Percentiles rank a stretch among this genome's conserved stretches.
These are phyloP conservation scores for Monosporascus cannonballus DNA, from an alignment of 2,329 filamentous ascomycete genomes.

Conservation along the genomic window DNA sequence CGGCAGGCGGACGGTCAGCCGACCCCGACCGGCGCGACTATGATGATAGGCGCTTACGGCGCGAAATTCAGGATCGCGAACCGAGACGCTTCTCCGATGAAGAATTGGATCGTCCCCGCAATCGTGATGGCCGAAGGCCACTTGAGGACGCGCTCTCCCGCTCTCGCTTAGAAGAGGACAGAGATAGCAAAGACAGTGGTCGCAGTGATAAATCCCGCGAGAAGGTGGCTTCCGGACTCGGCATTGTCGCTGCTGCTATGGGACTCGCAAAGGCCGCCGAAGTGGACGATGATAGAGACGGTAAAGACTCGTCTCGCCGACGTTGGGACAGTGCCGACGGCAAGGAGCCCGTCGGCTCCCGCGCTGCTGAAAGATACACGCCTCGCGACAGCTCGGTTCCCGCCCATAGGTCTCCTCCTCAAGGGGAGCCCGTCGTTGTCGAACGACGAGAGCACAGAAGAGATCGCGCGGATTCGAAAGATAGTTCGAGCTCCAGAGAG, in stretches of 20 bases:
- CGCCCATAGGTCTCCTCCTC: constrained; percentile 17
- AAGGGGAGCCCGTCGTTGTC: constrained; percentile 14
- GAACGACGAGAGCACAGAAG: constrained; percentile 20
- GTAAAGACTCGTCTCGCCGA: constrained; percentile 23
- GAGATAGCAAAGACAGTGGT: constrained; percentile 22
- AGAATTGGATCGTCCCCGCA: constrained; percentile 17
- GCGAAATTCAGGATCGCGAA: constrained; percentile 25
- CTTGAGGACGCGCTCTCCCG: constrained; percentile 13
- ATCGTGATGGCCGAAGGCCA: constrained; percentile 14
- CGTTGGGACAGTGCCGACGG: constrained; percentile 20
- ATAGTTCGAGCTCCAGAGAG: constrained; percentile 13
- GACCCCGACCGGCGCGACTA: constrained; percentile 25
- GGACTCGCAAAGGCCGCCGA: constrained; percentile 33
- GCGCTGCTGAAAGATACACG: constrained; percentile 21
- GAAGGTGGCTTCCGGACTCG: constrained; percentile 41
- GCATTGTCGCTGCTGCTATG: constrained; percentile 42
- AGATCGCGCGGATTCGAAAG: constrained; percentile 14
- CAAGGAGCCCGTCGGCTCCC: constrained; percentile 13
- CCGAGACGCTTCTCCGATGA: constrained; percentile 23
- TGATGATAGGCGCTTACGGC: constrained; percentile 37
- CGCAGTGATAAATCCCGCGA: constrained; percentile 38
- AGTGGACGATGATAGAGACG: constrained; percentile 31
- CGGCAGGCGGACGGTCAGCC: constrained; percentile 25
- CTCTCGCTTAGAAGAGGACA: constrained; percentile 19
- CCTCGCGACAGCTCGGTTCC: constrained; percentile 20